Conservation (phyloP, 2,329 filamentous ascomycete species). For the Diaporthe amygdali region DNA sequence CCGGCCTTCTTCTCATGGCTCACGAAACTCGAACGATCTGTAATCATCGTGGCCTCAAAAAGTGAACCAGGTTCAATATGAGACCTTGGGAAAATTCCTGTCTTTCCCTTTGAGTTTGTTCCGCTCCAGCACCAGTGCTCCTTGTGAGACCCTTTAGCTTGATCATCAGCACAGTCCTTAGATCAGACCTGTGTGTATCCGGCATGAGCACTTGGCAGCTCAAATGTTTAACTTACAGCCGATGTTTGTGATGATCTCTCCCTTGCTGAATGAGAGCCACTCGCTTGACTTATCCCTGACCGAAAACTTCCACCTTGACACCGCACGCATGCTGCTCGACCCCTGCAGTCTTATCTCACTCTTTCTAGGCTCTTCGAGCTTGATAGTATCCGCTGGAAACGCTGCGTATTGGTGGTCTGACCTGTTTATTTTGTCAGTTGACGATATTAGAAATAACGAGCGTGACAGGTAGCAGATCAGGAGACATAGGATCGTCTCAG, state of each 20-base stretch:
- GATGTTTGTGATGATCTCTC: constrained; percentile 70
- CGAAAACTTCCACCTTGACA: constrained; percentile 56
- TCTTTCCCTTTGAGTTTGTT: constrained; percentile 56
- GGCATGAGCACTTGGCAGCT: not conserved
- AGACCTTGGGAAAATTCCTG: constrained; percentile 57
- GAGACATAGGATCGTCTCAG: not conserved
- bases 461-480: not conserved
- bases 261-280: constrained; percentile 68
- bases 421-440: not conserved
- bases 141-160: constrained; percentile 44
- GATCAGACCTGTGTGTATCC: not conserved
- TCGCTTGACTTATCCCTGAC: constrained; percentile 44
- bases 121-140: constrained; percentile 64
- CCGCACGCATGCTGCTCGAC: constrained; percentile 51
- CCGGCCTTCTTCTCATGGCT: constrained; percentile 41
- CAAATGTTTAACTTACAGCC: constrained; percentile 47
- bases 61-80: constrained; percentile 53
- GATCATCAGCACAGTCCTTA: not conserved
- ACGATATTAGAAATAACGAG: not conserved
- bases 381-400: constrained; percentile 53
- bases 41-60: constrained; percentile 39
- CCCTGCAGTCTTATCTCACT: constrained; percentile 51
- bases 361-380: constrained; percentile 50
- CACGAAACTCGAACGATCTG: constrained; percentile 36
- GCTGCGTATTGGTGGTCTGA: constrained; percentile 56